These are phyloP conservation scores for Bryum argenteum DNA, from an alignment of 225 moss, liverwort and hornwort genomes.

Conservation along the genomic window DNA sequence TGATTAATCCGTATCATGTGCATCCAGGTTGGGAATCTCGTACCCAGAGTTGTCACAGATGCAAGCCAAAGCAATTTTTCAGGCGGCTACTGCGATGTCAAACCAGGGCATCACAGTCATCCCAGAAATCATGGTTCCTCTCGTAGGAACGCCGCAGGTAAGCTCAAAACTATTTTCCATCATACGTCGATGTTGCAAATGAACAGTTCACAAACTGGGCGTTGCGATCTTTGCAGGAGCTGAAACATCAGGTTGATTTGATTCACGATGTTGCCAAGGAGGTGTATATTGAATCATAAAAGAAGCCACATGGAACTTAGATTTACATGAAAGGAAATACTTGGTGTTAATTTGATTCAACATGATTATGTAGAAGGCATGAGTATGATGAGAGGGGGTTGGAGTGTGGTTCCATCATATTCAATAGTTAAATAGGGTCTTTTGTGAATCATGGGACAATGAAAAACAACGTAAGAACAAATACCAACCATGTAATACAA, in stretches of 20 bases:
- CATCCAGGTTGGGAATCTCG: constrained; percentile 73
- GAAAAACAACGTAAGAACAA: no score
- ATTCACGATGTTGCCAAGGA: constrained; percentile 73
- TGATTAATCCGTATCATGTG: constrained; percentile 10
- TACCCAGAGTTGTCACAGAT: constrained; percentile 94
- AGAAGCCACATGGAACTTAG: no score
- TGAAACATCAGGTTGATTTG: constrained; percentile 76
- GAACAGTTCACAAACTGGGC: background rate
- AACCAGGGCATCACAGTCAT: constrained; percentile 79
- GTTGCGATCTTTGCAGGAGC: constrained; percentile 56
- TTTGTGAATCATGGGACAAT: no score
- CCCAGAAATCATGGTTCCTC: constrained; percentile 97
- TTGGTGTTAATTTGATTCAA: no score
- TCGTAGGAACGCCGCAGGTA: constrained; percentile 93
- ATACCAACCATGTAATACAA: no score
- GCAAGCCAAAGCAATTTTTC: constrained; percentile 96
- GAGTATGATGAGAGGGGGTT: no score
- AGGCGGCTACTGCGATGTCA: constrained; percentile 71
- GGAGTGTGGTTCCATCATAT: no score
- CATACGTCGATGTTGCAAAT: background rate
- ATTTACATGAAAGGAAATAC: no score
- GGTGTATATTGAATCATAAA: no score
- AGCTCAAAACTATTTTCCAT: background rate
- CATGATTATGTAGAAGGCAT: no score
- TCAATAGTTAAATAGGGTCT: no score